Evolutionary conservation across 1,284 basidiomycete species (phyloP), one percentile per base, ranked within the genome.

Genomic region (Sphagnurus paluster): DNA sequence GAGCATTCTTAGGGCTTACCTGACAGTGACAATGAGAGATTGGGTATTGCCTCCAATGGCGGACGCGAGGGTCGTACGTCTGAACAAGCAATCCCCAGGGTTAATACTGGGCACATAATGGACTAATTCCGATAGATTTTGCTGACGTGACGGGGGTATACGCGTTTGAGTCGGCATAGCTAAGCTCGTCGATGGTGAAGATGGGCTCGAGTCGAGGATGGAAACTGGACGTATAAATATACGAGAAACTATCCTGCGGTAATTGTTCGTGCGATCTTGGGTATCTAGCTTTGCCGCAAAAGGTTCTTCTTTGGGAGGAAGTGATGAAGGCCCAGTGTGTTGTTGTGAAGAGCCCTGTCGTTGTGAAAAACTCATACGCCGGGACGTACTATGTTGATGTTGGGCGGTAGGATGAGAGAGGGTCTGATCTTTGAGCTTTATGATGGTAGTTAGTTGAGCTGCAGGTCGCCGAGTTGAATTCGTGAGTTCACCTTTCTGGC

Each of bases 31-130:
- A 25, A 70, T 59, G 2, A 72, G 54, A 8, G 65, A 53, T 39
- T 69, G 66, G n/a, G 52, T 53, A 35, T 51, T 57, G 17, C 67
- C 67, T 9, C 69, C 69, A 5, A 75, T 53, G 1, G 58, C 56
- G 5, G 44, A 35, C 24, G 58, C 60, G 17, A 72, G 49, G 30
- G 68, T 59, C 5, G 55, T 50, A 14, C 71, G 58, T 5, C 58
- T 60, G 42, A 72, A 72, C 8, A 51, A 46, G 39, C 58, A 61
- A 11, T 56, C 54, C 8, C 44, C 39, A 17, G 54, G 52, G 16
- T 55, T 38, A 23, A 55, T 29, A 29, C 53, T 49, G 24, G 56
- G 53, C 9, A 57, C 44, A 24, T 63, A 46, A 4, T 55, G 41
- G 20, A 63, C 59, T 2, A 65, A 53, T 11, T 42, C 39, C 5